phyloP scores from a whole-genome alignment of 495 filamentous ascomycete genomes.

The Aspergillus panamensis region DNA sequence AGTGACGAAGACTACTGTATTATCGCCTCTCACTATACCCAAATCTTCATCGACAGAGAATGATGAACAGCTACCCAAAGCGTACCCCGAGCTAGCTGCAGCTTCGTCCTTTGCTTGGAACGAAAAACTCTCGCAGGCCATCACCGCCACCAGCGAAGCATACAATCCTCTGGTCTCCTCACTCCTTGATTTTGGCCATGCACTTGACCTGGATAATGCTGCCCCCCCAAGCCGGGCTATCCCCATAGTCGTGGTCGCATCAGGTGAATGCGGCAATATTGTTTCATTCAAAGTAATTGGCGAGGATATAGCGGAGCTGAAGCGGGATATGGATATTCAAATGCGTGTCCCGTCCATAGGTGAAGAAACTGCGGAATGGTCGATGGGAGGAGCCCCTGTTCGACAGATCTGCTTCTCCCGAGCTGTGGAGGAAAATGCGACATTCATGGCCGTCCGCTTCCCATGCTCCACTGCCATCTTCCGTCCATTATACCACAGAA shows the following conservation, averaged over 20 bases:
- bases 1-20: slow-evolving; percentile 30
- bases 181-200: slow-evolving; percentile 44
- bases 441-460: slow-evolving; percentile 64
- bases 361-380: slow-evolving; percentile 53
- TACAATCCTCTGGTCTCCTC: slow-evolving; percentile 41
- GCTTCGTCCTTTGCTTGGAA: slow-evolving; percentile 31
- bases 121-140: slow-evolving; percentile 31
- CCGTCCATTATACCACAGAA: slow-evolving; percentile 49
- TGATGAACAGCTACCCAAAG: slow-evolving; percentile 25
- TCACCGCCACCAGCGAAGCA: slow-evolving; percentile 26
- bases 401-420: slow-evolving; percentile 63
- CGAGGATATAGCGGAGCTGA: slow-evolving; percentile 33
- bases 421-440: slow-evolving; percentile 42
- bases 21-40: slow-evolving; percentile 19
- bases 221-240: slow-evolving; percentile 31
- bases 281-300: slow-evolving; percentile 39
- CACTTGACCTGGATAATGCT: slow-evolving; percentile 28
- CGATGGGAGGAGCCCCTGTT: slow-evolving; percentile 54
- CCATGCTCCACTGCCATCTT: slow-evolving; percentile 54
- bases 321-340: slow-evolving; percentile 13
- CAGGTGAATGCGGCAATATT: slow-evolving; percentile 42
- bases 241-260: slow-evolving; percentile 42
- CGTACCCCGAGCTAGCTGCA: slow-evolving; percentile 39
- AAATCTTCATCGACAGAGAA: slow-evolving; percentile 20
- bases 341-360: slow-evolving; percentile 35